phyloP scores from a whole-genome alignment of 1,284 basidiomycete genomes.

The Irpex rosettiformis region DNA sequence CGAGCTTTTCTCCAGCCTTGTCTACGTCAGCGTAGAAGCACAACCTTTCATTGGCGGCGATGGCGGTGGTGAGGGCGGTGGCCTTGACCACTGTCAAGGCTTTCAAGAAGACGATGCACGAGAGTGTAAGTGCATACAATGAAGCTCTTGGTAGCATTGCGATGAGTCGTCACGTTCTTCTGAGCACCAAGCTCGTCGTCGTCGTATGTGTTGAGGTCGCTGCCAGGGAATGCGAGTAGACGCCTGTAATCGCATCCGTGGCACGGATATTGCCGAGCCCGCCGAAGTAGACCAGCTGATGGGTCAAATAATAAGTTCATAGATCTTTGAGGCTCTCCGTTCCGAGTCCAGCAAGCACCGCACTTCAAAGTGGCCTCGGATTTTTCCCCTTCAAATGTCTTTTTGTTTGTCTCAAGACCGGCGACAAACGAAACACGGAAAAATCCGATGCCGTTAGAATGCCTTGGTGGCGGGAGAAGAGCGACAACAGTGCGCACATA shows the following conservation, averaged over 20 bases:
- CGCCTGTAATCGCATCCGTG: background rate
- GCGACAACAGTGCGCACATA: background rate
- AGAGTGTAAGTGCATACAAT: constrained; percentile 9
- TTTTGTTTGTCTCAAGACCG: too few relatives aligned
- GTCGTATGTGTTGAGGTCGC: background rate
- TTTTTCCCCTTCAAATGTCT: too few relatives aligned
- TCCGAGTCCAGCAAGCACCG: too few relatives aligned
- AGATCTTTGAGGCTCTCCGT: too few relatives aligned
- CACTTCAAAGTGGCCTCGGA: too few relatives aligned
- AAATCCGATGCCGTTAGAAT: background rate
- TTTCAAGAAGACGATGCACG: constrained; percentile 18
- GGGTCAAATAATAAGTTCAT: too few relatives aligned
- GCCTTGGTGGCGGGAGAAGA: background rate
- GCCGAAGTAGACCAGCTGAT: background rate
- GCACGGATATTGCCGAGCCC: background rate
- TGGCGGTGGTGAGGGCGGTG: constrained; percentile 86
- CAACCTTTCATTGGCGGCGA: constrained; percentile 81
- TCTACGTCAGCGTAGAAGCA: constrained; percentile 99
- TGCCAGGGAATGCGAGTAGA: background rate
- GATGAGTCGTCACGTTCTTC: background rate
- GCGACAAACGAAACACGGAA: too few relatives aligned
- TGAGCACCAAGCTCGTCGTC: background rate
- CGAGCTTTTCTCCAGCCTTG: constrained; percentile 88
- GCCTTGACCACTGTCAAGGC: constrained; percentile 21
- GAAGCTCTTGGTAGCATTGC: background rate